These are phyloP conservation scores for Acer saccharum DNA, from an alignment of 345 rosid genomes.

Conservation along the genomic window DNA sequence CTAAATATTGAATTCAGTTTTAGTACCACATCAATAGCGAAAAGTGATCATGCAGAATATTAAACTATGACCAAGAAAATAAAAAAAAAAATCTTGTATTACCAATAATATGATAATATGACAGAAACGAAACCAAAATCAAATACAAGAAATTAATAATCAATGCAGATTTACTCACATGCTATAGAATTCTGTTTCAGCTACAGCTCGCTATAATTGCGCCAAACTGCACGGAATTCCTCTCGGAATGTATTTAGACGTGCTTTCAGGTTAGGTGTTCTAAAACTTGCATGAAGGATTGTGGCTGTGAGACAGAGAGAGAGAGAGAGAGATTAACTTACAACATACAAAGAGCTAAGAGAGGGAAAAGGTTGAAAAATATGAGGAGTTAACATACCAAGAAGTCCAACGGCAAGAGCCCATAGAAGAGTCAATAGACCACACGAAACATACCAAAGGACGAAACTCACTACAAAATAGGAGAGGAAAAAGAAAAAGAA, in stretches of 20 bases:
- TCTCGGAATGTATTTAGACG: conserved; percentile 94
- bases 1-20: not conserved
- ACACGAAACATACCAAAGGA: conserved; percentile 83
- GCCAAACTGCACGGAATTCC: conserved; percentile 98
- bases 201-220: conserved; percentile 95
- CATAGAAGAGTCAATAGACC: conserved; percentile 80
- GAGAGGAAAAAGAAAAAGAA: not conserved
- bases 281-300: conserved; percentile 84
- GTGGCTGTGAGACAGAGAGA: conserved; percentile 51
- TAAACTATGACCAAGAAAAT: not conserved
- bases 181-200: conserved; percentile 14
- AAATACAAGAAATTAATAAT: not conserved
- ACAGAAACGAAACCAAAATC: not conserved
- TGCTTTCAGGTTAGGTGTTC: conserved; percentile 97
- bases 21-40: not conserved
- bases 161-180: conserved; percentile 27
- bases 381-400: conserved; percentile 48
- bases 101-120: not conserved
- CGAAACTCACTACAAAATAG: conserved; percentile 55
- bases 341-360: conserved; percentile 8
- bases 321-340: conserved; percentile 1
- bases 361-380: conserved; percentile 12
- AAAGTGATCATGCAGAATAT: not conserved
- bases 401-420: conserved; percentile 82
- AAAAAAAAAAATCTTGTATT: not conserved